These are phyloP conservation scores for Gaertneriomyces sp. DNA, from an alignment of 192 early-diverging fungal species.

Conservation along the genomic window DNA sequence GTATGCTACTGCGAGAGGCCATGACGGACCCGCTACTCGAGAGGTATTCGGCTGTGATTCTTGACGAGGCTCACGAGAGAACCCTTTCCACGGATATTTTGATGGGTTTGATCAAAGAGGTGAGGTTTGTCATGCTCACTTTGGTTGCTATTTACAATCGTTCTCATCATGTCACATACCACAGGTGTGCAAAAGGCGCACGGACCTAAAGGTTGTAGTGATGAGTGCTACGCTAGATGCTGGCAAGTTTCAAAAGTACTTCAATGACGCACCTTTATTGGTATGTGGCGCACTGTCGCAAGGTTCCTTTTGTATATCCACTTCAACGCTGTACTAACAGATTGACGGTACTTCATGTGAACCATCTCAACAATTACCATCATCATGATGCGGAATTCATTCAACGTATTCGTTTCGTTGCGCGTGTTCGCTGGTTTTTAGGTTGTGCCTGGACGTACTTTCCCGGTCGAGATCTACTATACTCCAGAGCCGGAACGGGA, in stretches of 20 bases:
- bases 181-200: conserved; percentile 63
- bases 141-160: no score
- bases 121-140: conserved; percentile 16
- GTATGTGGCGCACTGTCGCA: conserved; percentile 35
- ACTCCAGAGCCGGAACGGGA: conserved; percentile 96
- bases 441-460: conserved; percentile 91
- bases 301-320: background rate
- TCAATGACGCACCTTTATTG: conserved; percentile 89
- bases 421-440: background rate
- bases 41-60: conserved; percentile 90
- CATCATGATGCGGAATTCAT: background rate
- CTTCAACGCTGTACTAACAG: background rate
- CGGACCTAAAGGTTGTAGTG: conserved; percentile 88
- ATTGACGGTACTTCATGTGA: conserved; percentile 10
- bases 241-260: conserved; percentile 98
- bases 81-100: conserved; percentile 95
- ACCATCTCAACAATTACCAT: background rate
- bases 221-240: conserved; percentile 99
- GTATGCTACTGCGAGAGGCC: conserved; percentile 97
- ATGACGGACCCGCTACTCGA: conserved; percentile 87
- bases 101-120: conserved; percentile 96
- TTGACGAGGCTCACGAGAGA: conserved; percentile 99
- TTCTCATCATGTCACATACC: conserved; percentile 1
- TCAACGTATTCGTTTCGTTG: background rate
- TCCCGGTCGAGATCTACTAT: conserved; percentile 98